Conservation (phyloP, 139 green algal species). For the Edaphochlamys debaryana region DNA sequence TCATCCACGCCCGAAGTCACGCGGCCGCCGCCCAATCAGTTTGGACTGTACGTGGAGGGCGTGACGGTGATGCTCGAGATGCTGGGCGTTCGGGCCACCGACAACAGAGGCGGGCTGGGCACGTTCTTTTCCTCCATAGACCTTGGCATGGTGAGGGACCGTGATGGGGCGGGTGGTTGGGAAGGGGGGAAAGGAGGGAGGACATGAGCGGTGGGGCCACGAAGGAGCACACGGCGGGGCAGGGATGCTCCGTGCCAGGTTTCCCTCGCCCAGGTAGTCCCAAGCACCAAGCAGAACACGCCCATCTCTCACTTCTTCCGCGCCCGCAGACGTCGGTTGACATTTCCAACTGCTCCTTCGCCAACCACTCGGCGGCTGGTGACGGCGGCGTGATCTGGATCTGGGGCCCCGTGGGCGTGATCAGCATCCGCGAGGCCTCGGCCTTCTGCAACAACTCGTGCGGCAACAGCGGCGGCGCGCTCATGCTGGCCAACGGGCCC, state of each 20-base stretch:
- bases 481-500: too few relatives aligned
- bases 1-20: too few relatives aligned
- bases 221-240: too few relatives aligned
- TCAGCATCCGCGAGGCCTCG: background rate
- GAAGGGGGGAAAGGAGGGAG: too few relatives aligned
- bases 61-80: too few relatives aligned
- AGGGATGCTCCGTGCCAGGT: too few relatives aligned
- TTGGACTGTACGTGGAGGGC: too few relatives aligned
- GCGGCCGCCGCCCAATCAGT: too few relatives aligned
- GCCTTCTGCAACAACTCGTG: background rate
- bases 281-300: too few relatives aligned
- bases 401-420: background rate
- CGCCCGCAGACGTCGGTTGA: background rate
- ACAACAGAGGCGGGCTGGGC: background rate
- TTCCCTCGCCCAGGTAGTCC: too few relatives aligned
- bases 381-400: slow-evolving; percentile 2
- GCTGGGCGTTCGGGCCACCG: background rate
- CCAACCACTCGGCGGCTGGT: background rate
- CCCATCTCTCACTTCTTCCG: too few relatives aligned
- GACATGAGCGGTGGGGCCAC: too few relatives aligned
- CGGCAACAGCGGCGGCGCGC: background rate
- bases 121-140: background rate
- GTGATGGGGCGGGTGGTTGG: background rate
- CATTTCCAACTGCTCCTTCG: background rate
- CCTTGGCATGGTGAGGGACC: background rate